Evolutionary conservation across 2,329 filamentous ascomycete species (phyloP).

Genomic region (Talaromyces sp.): DNA sequence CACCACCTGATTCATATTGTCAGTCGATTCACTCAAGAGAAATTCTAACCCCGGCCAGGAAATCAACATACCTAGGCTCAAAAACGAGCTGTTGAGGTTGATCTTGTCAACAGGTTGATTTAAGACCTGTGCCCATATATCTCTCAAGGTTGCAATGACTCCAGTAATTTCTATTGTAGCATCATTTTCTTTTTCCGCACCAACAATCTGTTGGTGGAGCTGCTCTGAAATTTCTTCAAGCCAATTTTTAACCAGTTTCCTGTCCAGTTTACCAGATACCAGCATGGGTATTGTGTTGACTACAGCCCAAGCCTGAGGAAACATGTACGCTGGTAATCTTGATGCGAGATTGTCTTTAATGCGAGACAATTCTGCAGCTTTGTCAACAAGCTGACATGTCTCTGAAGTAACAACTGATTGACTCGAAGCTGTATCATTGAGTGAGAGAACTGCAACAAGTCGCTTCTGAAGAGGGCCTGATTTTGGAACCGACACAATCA

Average conservation of each 20-base stretch:
- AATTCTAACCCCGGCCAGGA: background rate
- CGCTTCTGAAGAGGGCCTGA: conserved; percentile 12
- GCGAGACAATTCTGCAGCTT: conserved; percentile 4
- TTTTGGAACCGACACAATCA: conserved; percentile 15
- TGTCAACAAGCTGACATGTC: conserved; percentile 4
- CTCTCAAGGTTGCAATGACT: conserved; percentile 25
- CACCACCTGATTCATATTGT: conserved; percentile 29
- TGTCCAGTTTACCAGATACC: conserved; percentile 17
- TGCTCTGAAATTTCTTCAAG: conserved; percentile 23
- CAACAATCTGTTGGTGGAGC: conserved; percentile 34
- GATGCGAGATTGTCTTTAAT: conserved; percentile 24
- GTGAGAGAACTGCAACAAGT: conserved; percentile 15
- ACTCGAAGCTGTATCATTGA: background rate
- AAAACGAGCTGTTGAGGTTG: conserved; percentile 11
- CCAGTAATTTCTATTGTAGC: conserved; percentile 20
- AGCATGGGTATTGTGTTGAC: conserved; percentile 17
- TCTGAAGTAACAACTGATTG: conserved; percentile 23
- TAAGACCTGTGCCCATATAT: conserved; percentile 31
- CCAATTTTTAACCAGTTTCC: conserved; percentile 13
- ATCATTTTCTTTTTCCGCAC: conserved; percentile 21
- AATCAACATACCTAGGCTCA: conserved; percentile 14
- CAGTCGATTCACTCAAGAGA: background rate
- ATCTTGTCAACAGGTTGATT: conserved; percentile 12
- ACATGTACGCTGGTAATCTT: conserved; percentile 21
- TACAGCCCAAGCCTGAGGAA: conserved; percentile 16